Percentiles rank a stretch among this genome's conserved stretches.
These are phyloP conservation scores for Aspergillus tanneri DNA, from an alignment of 2,329 filamentous ascomycete species.

Conservation along the genomic window DNA sequence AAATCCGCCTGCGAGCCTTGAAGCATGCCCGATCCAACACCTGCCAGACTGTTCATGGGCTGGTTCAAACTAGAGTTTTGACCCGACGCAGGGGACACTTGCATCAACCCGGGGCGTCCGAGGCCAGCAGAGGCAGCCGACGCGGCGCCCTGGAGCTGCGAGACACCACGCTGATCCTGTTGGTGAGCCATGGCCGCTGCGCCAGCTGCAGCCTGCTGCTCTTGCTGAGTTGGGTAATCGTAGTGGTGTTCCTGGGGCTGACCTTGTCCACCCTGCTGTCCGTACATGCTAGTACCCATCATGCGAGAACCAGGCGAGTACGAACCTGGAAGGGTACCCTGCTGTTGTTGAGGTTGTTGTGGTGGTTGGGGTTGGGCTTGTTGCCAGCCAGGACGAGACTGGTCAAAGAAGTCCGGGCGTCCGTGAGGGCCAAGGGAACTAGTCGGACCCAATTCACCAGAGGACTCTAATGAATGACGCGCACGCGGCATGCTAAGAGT, in stretches of 20 bases:
- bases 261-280: constrained; percentile 36
- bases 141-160: constrained; percentile 64
- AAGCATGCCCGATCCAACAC: constrained; percentile 58
- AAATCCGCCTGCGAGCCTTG: constrained; percentile 54
- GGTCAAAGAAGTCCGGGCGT: constrained; percentile 43
- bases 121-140: constrained; percentile 56
- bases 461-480: constrained; percentile 36
- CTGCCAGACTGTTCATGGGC: constrained; percentile 61
- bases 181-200: constrained; percentile 54
- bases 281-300: constrained; percentile 37
- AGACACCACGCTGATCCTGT: constrained; percentile 65
- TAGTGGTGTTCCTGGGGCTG: constrained; percentile 46
- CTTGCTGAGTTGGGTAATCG: constrained; percentile 44
- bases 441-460: constrained; percentile 33
- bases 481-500: constrained; percentile 71
- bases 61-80: constrained; percentile 48
- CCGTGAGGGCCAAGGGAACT: constrained; percentile 33
- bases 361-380: constrained; percentile 19
- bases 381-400: constrained; percentile 41
- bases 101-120: constrained; percentile 51
- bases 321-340: constrained; percentile 33
- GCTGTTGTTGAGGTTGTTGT: constrained; percentile 32
- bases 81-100: constrained; percentile 45
- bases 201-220: constrained; percentile 49
- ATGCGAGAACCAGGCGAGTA: constrained; percentile 44